Base-by-base conservation (phyloP, 805 yeast genomes). In the Maudiozyma serrabonitensis region DNA sequence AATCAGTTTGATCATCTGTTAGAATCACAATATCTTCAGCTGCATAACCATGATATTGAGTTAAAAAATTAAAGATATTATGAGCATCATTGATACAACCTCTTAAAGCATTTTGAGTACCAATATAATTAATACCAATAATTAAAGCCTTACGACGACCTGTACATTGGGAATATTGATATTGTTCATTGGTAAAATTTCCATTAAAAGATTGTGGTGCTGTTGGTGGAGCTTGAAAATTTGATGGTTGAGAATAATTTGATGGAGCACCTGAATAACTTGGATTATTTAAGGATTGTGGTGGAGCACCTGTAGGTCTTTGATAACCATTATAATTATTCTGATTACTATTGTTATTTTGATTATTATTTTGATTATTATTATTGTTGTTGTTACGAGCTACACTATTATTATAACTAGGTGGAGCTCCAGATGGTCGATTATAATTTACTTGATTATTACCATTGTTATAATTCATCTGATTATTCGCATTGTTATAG, bases 61-160 rank as follows among this genome's bases (percentile, higher is more conserved):
- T 60, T 50, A 80, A 68, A 52, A 74, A 75, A 32, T 62, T 57
- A 56, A 65, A 69, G 72, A 78, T 76, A 66, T 76, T 78, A 46
- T 73, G 66, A 16, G 75, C 87, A 65, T 87, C 95, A 60, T 87
- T 87, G 60, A 87, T 83, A 64, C 95, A 87, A 1, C 95, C 95
- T 42, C 80, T 71, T 44, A 87, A 68, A 53, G 73, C 76, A 59
- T 79, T 82, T 45, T 63, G 65, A 3, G 82, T 68, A 6, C 89
- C 89, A 52, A 78, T 71, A 66, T 87, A 87, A 68, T 87, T 87
- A 63, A 84, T 81, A 12, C 95, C 95, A 50, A 87, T 73, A 46
- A 86, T 61, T 48, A 87, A 63, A 2, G 95, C 95, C 66, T 87
- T 87, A 52, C 80, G 76, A 34, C 73, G 72, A 13, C 95, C 95